These are phyloP conservation scores for Taiwanofungus camphoratus DNA, from an alignment of 1,284 basidiomycete species.

Conservation along the genomic window DNA sequence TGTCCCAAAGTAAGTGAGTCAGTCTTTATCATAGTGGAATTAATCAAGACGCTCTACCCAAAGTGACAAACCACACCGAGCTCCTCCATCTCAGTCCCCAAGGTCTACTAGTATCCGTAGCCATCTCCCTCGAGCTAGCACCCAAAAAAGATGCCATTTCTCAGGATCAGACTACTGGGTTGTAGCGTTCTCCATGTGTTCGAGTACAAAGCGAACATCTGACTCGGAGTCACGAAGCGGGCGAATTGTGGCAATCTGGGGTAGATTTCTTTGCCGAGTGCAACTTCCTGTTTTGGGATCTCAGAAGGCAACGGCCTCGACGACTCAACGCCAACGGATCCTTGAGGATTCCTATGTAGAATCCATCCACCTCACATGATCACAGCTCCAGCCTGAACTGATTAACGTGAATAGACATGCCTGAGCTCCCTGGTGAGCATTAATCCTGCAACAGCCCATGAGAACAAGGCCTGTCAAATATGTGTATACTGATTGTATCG, in stretches of 20 bases:
- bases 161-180: neutral
- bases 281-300: too few relatives aligned
- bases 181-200: neutral
- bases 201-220: too few relatives aligned
- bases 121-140: neutral
- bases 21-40: neutral
- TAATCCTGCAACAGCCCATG: too few relatives aligned
- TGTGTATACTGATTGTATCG: neutral
- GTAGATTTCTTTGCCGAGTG: too few relatives aligned
- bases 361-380: too few relatives aligned
- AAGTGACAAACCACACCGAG: constrained; percentile 28
- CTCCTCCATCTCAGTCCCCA: constrained; percentile 27
- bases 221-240: neutral
- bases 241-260: neutral
- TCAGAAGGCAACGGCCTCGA: neutral
- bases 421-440: constrained; percentile 56
- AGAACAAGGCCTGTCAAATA: neutral
- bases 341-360: too few relatives aligned
- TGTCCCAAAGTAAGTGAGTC: constrained; percentile 5
- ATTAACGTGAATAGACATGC: constrained; percentile 35
- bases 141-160: neutral
- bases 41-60: constrained; percentile 12
- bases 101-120: neutral
- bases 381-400: too few relatives aligned
- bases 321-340: neutral